phyloP scores from a whole-genome alignment of 1,284 basidiomycete genomes.

The Rhodotorula sp. region DNA sequence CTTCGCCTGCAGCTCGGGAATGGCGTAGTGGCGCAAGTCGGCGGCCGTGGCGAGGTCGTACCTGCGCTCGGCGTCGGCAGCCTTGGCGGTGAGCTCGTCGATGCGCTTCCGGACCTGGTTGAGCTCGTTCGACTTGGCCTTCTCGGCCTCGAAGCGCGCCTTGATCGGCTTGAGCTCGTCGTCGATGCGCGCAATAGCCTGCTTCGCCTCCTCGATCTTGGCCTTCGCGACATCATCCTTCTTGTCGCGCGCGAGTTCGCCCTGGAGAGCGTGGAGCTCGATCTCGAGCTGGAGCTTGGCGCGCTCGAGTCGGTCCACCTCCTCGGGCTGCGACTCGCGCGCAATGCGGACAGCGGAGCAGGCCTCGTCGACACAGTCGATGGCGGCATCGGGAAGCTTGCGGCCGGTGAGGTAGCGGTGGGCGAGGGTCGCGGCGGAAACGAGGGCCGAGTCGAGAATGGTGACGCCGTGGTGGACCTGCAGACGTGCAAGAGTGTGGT shows the following conservation, averaged over 20 bases:
- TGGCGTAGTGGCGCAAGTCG: slow-evolving; percentile 87
- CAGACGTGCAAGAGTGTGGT: background rate
- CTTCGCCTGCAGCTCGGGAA: slow-evolving; percentile 83
- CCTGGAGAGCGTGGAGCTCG: slow-evolving; percentile 84
- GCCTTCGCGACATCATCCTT: slow-evolving; percentile 90
- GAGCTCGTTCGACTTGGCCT: slow-evolving; percentile 81
- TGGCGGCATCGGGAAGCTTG: slow-evolving; percentile 71
- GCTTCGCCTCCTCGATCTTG: slow-evolving; percentile 73
- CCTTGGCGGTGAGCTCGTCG: slow-evolving; percentile 88
- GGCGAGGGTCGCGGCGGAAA: slow-evolving; percentile 86
- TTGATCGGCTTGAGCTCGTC: slow-evolving; percentile 87
- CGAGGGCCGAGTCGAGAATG: slow-evolving; percentile 86
- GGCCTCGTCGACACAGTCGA: slow-evolving; percentile 93
- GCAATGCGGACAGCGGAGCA: slow-evolving; percentile 85
- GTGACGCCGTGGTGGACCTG: slow-evolving; percentile 75
- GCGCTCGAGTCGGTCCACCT: slow-evolving; percentile 90
- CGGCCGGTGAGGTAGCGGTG: slow-evolving; percentile 75
- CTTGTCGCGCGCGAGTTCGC: slow-evolving; percentile 58
- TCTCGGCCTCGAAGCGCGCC: slow-evolving; percentile 86
- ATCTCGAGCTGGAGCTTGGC: slow-evolving; percentile 90
- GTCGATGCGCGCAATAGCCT: slow-evolving; percentile 80
- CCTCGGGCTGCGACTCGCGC: slow-evolving; percentile 91
- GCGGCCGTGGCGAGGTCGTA: slow-evolving; percentile 76
- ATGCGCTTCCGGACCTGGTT: slow-evolving; percentile 77
- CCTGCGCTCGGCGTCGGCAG: slow-evolving; percentile 89